Conservation (phyloP, 345 rosid species). For the Linum lewisii region DNA sequence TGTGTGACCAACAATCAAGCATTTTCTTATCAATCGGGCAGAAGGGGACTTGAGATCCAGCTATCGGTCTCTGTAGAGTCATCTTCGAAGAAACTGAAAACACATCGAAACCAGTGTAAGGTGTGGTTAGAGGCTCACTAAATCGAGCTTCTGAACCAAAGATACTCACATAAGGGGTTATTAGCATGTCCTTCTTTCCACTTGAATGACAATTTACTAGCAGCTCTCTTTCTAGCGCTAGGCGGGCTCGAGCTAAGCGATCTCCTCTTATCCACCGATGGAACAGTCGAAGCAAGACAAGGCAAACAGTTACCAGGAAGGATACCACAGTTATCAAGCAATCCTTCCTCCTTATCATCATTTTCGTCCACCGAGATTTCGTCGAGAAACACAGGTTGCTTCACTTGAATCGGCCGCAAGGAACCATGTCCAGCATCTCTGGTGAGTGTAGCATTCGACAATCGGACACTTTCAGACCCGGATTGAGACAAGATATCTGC, state of each 20-base stretch:
- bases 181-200: slow-evolving; percentile 24
- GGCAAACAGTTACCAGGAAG: slow-evolving; percentile 26
- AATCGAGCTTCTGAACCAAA: too few species aligned
- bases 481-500: slow-evolving; percentile 20
- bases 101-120: too few species aligned
- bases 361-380: slow-evolving; percentile 30
- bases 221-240: slow-evolving; percentile 21
- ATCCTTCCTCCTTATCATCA: slow-evolving; percentile 15
- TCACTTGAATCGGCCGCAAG: slow-evolving; percentile 22
- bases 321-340: slow-evolving; percentile 26
- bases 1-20: slow-evolving; percentile 4
- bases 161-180: slow-evolving; percentile 16
- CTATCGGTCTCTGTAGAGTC: slow-evolving; percentile 4
- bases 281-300: slow-evolving; percentile 23
- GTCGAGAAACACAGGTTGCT: slow-evolving; percentile 45
- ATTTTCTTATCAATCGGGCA: slow-evolving; percentile 9
- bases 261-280: slow-evolving; percentile 25
- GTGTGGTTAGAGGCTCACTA: too few species aligned
- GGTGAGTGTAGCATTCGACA: slow-evolving; percentile 3
- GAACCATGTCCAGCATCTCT: slow-evolving; percentile 32
- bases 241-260: slow-evolving; percentile 24
- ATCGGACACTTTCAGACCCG: slow-evolving; percentile 13
- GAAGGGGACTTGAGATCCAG: slow-evolving; percentile 7
- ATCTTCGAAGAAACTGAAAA: background rate
- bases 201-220: slow-evolving; percentile 20